Conservation (phyloP, 2,329 filamentous ascomycete genomes). For the Chlorencoelia australis region DNA sequence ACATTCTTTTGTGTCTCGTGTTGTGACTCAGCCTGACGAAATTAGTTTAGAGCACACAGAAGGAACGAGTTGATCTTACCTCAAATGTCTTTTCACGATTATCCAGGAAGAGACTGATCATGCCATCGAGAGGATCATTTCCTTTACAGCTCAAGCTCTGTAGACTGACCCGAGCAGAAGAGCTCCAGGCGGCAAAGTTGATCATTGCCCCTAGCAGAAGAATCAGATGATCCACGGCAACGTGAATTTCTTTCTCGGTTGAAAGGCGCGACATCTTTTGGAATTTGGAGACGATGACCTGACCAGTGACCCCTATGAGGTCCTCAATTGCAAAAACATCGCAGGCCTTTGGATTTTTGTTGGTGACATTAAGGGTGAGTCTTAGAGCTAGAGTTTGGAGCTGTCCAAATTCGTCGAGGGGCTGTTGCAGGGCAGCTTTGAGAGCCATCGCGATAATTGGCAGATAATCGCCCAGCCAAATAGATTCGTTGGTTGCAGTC, state of each 20-base stretch:
- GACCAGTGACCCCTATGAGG: constrained; percentile 39
- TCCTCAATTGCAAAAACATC: constrained; percentile 54
- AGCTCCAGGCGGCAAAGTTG: constrained; percentile 75
- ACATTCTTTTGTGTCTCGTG: constrained; percentile 74
- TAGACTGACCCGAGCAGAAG: constrained; percentile 44
- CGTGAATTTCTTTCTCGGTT: constrained; percentile 38
- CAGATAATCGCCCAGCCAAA: constrained; percentile 41
- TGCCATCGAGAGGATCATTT: constrained; percentile 41
- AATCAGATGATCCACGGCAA: constrained; percentile 59
- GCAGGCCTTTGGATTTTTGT: constrained; percentile 63
- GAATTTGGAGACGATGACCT: constrained; percentile 43
- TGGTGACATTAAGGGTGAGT: constrained; percentile 76
- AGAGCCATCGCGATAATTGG: constrained; percentile 41
- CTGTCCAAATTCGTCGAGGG: constrained; percentile 29
- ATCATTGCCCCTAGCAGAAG: constrained; percentile 75
- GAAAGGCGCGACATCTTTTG: constrained; percentile 37
- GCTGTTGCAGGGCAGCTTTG: constrained; percentile 28
- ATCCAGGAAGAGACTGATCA: constrained; percentile 58
- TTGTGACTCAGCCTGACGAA: constrained; percentile 52
- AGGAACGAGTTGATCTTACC: constrained; percentile 39
- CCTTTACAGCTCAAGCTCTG: constrained; percentile 30
- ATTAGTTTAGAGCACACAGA: constrained; percentile 4
- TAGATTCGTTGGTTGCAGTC: constrained; percentile 32
- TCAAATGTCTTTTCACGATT: constrained; percentile 55
- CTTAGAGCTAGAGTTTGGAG: constrained; percentile 37